Evolutionary conservation across 2,329 filamentous ascomycete species (phyloP).

Genomic region (Scopulariopsis brevicaulis): DNA sequence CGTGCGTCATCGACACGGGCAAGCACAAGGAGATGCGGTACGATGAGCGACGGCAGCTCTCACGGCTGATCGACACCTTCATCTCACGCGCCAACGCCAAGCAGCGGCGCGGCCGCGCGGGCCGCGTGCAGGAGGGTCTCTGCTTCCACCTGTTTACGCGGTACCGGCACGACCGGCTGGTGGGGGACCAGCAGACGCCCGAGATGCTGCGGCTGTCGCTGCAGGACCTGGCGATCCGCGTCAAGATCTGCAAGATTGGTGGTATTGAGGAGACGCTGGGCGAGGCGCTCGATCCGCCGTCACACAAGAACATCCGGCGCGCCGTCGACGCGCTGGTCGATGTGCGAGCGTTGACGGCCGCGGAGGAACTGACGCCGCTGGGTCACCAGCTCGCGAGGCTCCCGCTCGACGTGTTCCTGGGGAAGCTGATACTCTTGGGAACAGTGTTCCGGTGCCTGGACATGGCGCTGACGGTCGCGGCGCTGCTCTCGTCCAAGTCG

Average conservation of each 20-base stretch:
- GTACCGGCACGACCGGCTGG: slow-evolving; percentile 70
- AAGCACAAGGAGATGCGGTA: slow-evolving; percentile 98
- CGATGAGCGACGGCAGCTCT: slow-evolving; percentile 85
- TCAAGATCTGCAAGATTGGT: slow-evolving; percentile 95
- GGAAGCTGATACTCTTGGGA: slow-evolving; percentile 82
- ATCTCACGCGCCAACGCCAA: slow-evolving; percentile 94
- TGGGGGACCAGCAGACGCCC: slow-evolving; percentile 88
- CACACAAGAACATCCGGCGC: slow-evolving; percentile 81
- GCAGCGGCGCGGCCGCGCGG: slow-evolving; percentile 84
- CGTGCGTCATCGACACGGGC: slow-evolving; percentile 90
- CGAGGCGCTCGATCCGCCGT: slow-evolving; percentile 82
- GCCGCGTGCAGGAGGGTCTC: slow-evolving; percentile 86
- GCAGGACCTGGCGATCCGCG: slow-evolving; percentile 87
- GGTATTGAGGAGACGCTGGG: slow-evolving; percentile 83
- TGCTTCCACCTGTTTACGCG: slow-evolving; percentile 96
- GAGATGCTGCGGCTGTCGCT: slow-evolving; percentile 91
- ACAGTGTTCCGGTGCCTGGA: slow-evolving; percentile 85
- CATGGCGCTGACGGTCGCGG: slow-evolving; percentile 81
- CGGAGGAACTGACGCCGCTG: slow-evolving; percentile 77
- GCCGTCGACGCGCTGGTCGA: slow-evolving; percentile 90
- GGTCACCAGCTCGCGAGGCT: slow-evolving; percentile 79
- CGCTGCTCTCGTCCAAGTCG: slow-evolving; percentile 88
- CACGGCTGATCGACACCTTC: slow-evolving; percentile 83
- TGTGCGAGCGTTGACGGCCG: slow-evolving; percentile 72
- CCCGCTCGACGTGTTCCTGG: slow-evolving; percentile 86